These are phyloP conservation scores for Lecanicillium sp. DNA, from an alignment of 2,329 filamentous ascomycete genomes.

Conservation along the genomic window DNA sequence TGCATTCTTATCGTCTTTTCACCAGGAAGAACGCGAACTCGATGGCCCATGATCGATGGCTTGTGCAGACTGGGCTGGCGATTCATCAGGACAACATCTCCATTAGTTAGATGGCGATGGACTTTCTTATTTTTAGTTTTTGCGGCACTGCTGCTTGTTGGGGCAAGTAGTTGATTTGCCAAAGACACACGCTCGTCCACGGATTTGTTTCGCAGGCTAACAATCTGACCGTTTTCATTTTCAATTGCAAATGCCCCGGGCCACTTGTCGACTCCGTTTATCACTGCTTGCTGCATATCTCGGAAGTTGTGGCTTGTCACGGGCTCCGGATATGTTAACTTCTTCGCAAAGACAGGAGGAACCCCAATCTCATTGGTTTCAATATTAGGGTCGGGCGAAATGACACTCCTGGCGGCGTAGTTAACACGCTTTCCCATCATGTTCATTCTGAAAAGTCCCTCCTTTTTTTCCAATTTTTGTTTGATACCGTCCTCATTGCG, in stretches of 20 bases:
- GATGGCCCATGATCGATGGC: constrained; percentile 97
- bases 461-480: constrained; percentile 96
- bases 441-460: constrained; percentile 95
- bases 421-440: constrained; percentile 99
- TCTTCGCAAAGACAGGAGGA: constrained; percentile 93
- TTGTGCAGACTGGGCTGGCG: constrained; percentile 96
- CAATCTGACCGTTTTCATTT: constrained; percentile 87
- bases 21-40: constrained; percentile 81
- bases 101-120: constrained; percentile 88
- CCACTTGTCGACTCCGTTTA: constrained; percentile 90
- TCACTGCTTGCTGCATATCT: constrained; percentile 90
- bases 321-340: constrained; percentile 92
- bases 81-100: constrained; percentile 98
- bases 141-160: constrained; percentile 64
- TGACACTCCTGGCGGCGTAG: constrained; percentile 93
- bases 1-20: constrained; percentile 99
- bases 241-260: constrained; percentile 91
- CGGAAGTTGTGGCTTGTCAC: constrained; percentile 97
- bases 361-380: constrained; percentile 99
- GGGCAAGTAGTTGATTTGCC: constrained; percentile 86
- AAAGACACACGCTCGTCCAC: constrained; percentile 80
- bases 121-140: constrained; percentile 90
- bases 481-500: constrained; percentile 91
- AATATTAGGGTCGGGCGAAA: constrained; percentile 96
- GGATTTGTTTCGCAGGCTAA: constrained; percentile 80